Conservation (phyloP, 352 stramenopile genomes). For the Phytophthora syringae region DNA sequence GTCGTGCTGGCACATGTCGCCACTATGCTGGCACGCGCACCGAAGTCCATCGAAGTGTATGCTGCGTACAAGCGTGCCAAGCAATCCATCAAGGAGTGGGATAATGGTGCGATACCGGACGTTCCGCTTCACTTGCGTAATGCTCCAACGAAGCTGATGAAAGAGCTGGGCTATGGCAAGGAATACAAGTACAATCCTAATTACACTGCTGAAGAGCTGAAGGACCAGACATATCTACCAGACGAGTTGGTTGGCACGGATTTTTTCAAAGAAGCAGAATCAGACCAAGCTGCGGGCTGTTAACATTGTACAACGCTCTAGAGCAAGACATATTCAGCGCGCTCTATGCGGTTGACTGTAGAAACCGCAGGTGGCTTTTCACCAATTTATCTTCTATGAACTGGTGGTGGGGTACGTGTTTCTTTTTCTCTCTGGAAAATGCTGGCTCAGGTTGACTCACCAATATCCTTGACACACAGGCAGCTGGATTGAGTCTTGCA, state of each 20-base stretch:
- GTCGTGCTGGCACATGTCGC: slow-evolving; percentile 83
- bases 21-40: slow-evolving; percentile 77
- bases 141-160: slow-evolving; percentile 82
- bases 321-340: background rate
- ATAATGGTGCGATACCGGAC: slow-evolving; percentile 61
- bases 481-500: background rate
- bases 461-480: background rate
- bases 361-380: slow-evolving; percentile 21
- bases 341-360: slow-evolving; percentile 4
- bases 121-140: slow-evolving; percentile 87
- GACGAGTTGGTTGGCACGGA: slow-evolving; percentile 61
- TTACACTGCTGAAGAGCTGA: slow-evolving; percentile 65
- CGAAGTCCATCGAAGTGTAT: slow-evolving; percentile 88
- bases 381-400: slow-evolving; percentile 7
- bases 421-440: background rate
- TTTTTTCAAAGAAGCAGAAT: slow-evolving; percentile 54
- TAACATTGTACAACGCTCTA: background rate
- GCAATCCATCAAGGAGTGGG: slow-evolving; percentile 61
- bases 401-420: background rate
- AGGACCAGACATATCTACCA: slow-evolving; percentile 88
- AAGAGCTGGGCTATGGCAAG: slow-evolving; percentile 75
- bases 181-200: slow-evolving; percentile 89
- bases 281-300: slow-evolving; percentile 10
- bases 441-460: background rate
- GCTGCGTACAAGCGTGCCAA: slow-evolving; percentile 84